phyloP scores from a whole-genome alignment of 768 basidiomycete species.

The Suillus spraguei region DNA sequence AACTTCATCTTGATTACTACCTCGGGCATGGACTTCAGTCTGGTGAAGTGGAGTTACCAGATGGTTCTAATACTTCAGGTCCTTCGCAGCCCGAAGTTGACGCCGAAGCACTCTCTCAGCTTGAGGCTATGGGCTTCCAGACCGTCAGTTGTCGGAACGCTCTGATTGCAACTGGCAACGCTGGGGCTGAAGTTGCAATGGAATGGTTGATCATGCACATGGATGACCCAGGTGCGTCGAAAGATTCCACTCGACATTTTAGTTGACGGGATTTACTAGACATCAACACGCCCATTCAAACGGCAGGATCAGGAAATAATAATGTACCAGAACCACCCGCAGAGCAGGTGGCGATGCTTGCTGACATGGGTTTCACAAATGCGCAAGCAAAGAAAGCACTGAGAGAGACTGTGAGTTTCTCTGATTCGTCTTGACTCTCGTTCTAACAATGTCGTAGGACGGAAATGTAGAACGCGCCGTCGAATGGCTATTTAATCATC shows the following conservation, averaged over 20 bases:
- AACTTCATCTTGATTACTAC: slow-evolving; percentile 62
- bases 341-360: slow-evolving; percentile 73
- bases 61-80: slow-evolving; percentile 45
- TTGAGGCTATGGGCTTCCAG: slow-evolving; percentile 94
- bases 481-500: slow-evolving; percentile 96
- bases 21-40: slow-evolving; percentile 71
- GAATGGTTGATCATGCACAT: slow-evolving; percentile 95
- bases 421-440: not conserved
- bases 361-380: slow-evolving; percentile 91
- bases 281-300: slow-evolving; percentile 78
- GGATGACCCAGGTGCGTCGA: slow-evolving; percentile 81
- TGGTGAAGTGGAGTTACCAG: slow-evolving; percentile 69
- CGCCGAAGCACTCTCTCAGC: slow-evolving; percentile 67
- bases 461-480: slow-evolving; percentile 84
- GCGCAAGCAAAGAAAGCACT: slow-evolving; percentile 88
- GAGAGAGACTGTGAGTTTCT: slow-evolving; percentile 70
- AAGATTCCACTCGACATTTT: not conserved
- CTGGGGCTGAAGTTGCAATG: slow-evolving; percentile 82
- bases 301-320: slow-evolving; percentile 26
- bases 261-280: slow-evolving; percentile 48
- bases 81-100: slow-evolving; percentile 67
- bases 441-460: slow-evolving; percentile 41
- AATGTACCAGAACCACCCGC: slow-evolving; percentile 56
- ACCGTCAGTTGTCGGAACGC: slow-evolving; percentile 85
- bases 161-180: slow-evolving; percentile 82